Evolutionary conservation across 2,329 filamentous ascomycete genomes (phyloP).

Genomic region (Apiospora arundinis): DNA sequence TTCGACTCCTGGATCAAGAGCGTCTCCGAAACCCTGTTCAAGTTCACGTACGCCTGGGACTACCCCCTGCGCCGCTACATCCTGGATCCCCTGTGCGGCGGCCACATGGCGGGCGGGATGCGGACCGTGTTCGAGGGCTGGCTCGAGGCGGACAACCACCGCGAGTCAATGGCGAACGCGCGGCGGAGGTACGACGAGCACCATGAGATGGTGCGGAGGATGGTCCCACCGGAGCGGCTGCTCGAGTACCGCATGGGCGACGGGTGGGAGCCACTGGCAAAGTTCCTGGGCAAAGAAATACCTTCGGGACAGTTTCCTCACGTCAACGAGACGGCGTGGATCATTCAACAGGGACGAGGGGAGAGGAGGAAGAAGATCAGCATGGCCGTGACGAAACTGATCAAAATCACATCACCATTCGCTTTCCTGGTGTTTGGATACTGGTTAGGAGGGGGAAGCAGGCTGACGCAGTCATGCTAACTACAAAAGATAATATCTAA

Average conservation of each 20-base stretch:
- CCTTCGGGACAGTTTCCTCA: slow-evolving; percentile 17
- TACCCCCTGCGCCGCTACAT: not conserved
- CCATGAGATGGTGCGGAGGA: not conserved
- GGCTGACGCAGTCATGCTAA: not conserved
- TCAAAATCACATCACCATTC: not conserved
- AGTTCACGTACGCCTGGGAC: not conserved
- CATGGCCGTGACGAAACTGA: not conserved
- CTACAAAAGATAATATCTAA: too few species aligned
- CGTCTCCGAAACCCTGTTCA: not conserved
- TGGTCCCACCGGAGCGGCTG: slow-evolving; percentile 22
- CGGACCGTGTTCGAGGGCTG: not conserved
- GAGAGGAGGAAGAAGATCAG: not conserved
- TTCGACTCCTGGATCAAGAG: slow-evolving; percentile 36
- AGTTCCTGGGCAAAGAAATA: slow-evolving; percentile 25
- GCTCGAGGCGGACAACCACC: slow-evolving; percentile 4
- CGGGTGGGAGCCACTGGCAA: slow-evolving; percentile 28
- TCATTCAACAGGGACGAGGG: not conserved
- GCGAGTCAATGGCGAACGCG: not conserved
- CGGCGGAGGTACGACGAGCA: not conserved
- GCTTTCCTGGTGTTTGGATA: not conserved
- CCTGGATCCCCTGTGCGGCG: not conserved
- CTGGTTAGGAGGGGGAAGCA: not conserved
- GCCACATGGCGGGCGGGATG: not conserved
- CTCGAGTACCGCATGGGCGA: slow-evolving; percentile 27
- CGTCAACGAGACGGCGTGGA: slow-evolving; percentile 11